These are phyloP conservation scores for Pyrenophora tritici-repentis DNA, from an alignment of 2,329 filamentous ascomycete genomes.

Conservation along the genomic window DNA sequence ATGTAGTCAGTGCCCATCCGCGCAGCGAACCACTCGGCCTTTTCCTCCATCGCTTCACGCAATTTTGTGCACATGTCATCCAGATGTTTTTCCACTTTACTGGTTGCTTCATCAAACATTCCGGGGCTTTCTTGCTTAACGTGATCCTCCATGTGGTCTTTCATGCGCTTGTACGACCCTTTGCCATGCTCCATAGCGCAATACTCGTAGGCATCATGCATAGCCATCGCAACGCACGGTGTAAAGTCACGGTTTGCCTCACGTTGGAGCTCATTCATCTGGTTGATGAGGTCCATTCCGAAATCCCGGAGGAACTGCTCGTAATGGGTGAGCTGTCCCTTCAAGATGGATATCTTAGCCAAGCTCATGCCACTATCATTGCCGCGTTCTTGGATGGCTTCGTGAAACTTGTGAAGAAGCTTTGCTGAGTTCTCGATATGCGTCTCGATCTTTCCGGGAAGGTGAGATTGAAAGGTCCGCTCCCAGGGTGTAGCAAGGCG, in stretches of 20 bases:
- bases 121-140: slow-evolving; percentile 47
- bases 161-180: slow-evolving; percentile 60
- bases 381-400: slow-evolving; percentile 48
- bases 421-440: slow-evolving; percentile 43
- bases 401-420: slow-evolving; percentile 51
- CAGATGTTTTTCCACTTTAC: slow-evolving; percentile 51
- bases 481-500: slow-evolving; percentile 52
- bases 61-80: slow-evolving; percentile 51
- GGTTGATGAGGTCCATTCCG: slow-evolving; percentile 34
- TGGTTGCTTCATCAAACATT: slow-evolving; percentile 58
- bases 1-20: slow-evolving; percentile 48
- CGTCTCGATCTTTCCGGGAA: slow-evolving; percentile 49
- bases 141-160: slow-evolving; percentile 53
- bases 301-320: slow-evolving; percentile 50
- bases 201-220: slow-evolving; percentile 54
- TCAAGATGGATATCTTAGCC: slow-evolving; percentile 49
- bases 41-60: slow-evolving; percentile 50
- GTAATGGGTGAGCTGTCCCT: slow-evolving; percentile 51
- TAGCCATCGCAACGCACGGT: slow-evolving; percentile 53
- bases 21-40: slow-evolving; percentile 52
- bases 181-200: slow-evolving; percentile 54
- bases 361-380: slow-evolving; percentile 47
- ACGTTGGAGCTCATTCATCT: slow-evolving; percentile 55
- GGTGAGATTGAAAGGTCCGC: slow-evolving; percentile 48
- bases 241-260: slow-evolving; percentile 61